Evolutionary conservation across 352 stramenopile genomes (phyloP), one percentile per base, ranked within the genome.

Genomic region (Phytophthora melonis): DNA sequence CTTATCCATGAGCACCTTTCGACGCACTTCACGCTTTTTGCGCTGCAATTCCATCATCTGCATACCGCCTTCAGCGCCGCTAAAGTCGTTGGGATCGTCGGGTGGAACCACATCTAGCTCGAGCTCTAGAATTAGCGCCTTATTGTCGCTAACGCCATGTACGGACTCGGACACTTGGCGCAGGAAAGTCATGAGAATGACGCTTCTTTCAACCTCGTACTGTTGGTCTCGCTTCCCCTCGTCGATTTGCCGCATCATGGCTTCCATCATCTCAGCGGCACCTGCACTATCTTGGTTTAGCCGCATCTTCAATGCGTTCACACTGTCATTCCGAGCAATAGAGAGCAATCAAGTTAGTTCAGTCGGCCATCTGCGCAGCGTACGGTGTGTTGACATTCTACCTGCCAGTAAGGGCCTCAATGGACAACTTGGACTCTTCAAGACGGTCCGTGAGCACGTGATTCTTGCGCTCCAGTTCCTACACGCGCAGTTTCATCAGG

Each of bases 381-480:
- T 10, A 23, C 25, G n/a, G 18, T 54, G 14, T 52, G n/a, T 52
- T 23, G 23, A 52, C 43, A 11, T 13, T 27, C 14, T 74, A 92
- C 87, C 83, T 94, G 50, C 84, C 84, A 6, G 70, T 92, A 10
- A 94, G 74, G 14, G 83, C 73, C 47, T 94, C 86, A 49, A 93
- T 89, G 27, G 81, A 86, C 9, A 91, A 53, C 53, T 91, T 93
- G 13, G 85, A 81, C 36, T 94, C 86, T 63, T 94, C 86, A 18
- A 94, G 72, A 13, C 82, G 81, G 66, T 91, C 82, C 1, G 79
- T 69, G 14, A 94, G 70, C 5, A 66, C 71, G 52, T 89, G 78
- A 50, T 94, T 87, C 69, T 92, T 93, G 8, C 84, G 75, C 50
- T 94, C 87, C 18, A 93, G 69, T 43, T 93, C 87, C 85, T 94